These are phyloP conservation scores for Polymyxa betae DNA, from an alignment of 208 protist species.

Conservation along the genomic window DNA sequence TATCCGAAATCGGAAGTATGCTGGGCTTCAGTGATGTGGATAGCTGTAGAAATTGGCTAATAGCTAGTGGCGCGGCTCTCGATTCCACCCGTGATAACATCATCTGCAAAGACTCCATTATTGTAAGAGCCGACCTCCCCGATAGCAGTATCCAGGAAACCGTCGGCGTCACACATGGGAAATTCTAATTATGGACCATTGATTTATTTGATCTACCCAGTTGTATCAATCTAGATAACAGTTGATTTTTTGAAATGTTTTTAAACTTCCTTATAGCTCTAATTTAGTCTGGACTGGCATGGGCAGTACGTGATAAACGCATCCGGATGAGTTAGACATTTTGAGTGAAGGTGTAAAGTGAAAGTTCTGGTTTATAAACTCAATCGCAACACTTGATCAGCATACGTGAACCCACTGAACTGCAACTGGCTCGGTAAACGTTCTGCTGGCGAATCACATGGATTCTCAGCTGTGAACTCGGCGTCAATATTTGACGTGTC, in stretches of 20 bases:
- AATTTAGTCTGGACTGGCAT: too few relatives aligned
- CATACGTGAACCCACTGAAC: conserved; percentile 34
- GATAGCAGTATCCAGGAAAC: background rate
- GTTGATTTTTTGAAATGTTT: too few relatives aligned
- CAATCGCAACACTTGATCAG: too few relatives aligned
- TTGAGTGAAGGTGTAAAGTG: too few relatives aligned
- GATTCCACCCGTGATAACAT: background rate
- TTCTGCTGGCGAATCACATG: conserved; percentile 50
- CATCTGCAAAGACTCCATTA: background rate
- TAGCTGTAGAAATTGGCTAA: background rate
- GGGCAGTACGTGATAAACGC: too few relatives aligned
- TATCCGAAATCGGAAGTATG: background rate
- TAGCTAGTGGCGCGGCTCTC: background rate
- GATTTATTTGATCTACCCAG: too few relatives aligned
- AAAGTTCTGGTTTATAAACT: too few relatives aligned
- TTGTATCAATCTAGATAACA: too few relatives aligned
- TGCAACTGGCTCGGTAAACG: background rate
- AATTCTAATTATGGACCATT: too few relatives aligned
- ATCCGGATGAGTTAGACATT: too few relatives aligned
- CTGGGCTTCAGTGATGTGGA: background rate
- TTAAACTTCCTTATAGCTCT: too few relatives aligned
- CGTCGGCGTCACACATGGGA: background rate
- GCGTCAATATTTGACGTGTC: conserved; percentile 61
- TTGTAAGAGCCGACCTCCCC: background rate
- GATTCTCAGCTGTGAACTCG: conserved; percentile 59